Evolutionary conservation across 352 stramenopile species (phyloP), one percentile per base, ranked within the genome.

Genomic region (Globisporangium yorkense): DNA sequence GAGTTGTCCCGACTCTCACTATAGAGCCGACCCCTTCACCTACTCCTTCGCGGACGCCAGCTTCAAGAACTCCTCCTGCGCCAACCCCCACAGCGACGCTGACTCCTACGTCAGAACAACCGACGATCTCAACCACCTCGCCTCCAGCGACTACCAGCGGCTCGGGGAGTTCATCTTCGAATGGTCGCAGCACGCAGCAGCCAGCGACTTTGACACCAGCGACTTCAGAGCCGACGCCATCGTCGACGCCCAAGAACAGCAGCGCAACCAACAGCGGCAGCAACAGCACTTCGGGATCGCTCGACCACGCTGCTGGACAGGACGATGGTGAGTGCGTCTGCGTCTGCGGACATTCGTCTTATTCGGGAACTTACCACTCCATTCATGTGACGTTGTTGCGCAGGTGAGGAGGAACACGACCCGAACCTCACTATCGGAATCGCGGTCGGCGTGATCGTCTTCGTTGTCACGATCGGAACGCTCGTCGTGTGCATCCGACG

Each of bases 401-500:
- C 20, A 49, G 44, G n/a, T 49, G 44, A 12, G 9, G 12, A 21
- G 9, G 21, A 49, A 8, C n/a, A 31, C 44, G 44, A 49, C 44
- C 8, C 44, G 44, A 49, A 49, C 20, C 10, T 49, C 44, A 49
- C 44, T 20, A 49, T 49, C 20, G 44, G 44, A 10, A 49, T 49
- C 44, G 44, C 44, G 4, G 44, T 49, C 44, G 44, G 44, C 44
- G 44, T 49, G 5, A 7, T 49, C 44, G 44, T 49, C 44, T 49
- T 49, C 44, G 44, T 49, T 20, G n/a, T 49, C 44, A 49, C 21
- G 3, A 1, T 49, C 20, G 44, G 44, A 13, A 49, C 44, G 44
- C 44, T 49, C 20, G 44, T 33, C 44, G 44, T 49, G 44, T 49
- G 44, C 44, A 31, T 12, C 20, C 44, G 44, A 27, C 9, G 20